Evolutionary conservation across 148 eudicot species (phyloP), one percentile per base, ranked within the genome.

Genomic region (Gaultheria prostrata): DNA sequence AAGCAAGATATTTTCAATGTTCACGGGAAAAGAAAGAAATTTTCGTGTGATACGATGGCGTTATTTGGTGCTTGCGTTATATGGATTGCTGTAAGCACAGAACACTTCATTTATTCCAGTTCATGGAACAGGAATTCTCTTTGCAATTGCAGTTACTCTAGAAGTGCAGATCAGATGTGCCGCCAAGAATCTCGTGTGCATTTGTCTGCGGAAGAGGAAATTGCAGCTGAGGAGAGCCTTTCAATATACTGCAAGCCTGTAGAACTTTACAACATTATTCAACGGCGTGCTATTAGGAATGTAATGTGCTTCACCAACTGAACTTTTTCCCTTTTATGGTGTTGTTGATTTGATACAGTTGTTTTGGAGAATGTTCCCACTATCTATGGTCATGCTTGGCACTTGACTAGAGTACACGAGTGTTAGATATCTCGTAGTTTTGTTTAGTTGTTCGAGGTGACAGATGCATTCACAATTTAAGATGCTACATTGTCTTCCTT

Each of bases 221-320:
- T 79, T 87, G 97, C 89, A 53, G 97, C 97, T 49, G 97, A 94
- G 85, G 93, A 91, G 87, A 91, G 97, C 87, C 90, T 97, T 83
- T 88, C 98, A 71, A 79, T 78, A 70, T 97, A 97, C 82, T 97
- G 99, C 93, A 94, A 94, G 89, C 99, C 99, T 86, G 98, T 97
- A 61, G 99, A 94, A 86, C 86, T 97, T 39, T 97, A 97, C 88
- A 97, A 97, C 88, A 97, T 97, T 91, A 94, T 97, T 84, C 97
- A 92, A 81, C 91, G 93, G 12, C 98, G 99, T 65, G 93, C 97
- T 73, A 67, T 85, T 75, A 82, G 90, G 85, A 93, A 91, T 87
- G 98, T 97, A 88, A 90, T 71, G 69, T 82, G 75, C 49, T 82
- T 76, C 26, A 13, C 30, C 72, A 8, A 33, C 74, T 20, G 15